Evolutionary conservation across 2,329 filamentous ascomycete genomes (phyloP).

Genomic region (Phialophora macrospora): DNA sequence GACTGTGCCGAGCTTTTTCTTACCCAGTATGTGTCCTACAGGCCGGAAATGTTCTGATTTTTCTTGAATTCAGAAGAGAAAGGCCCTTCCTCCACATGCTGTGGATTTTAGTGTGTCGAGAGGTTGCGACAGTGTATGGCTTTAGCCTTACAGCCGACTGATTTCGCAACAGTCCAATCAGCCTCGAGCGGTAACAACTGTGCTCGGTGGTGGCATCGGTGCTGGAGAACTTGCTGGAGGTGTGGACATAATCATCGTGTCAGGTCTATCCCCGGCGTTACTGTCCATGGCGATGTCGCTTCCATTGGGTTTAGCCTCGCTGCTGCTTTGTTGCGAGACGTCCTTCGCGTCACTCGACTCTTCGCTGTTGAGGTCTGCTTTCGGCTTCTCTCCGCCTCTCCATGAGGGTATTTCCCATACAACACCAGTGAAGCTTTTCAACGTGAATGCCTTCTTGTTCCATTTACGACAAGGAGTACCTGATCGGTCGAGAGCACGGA

Average conservation of each 20-base stretch:
- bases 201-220: conserved; percentile 43
- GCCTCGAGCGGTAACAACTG: conserved; percentile 47
- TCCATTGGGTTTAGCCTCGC: conserved; percentile 62
- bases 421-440: conserved; percentile 93
- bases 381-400: conserved; percentile 63
- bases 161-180: conserved; percentile 18
- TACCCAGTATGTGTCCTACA: neutral
- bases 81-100: neutral
- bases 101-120: neutral
- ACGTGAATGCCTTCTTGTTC: conserved; percentile 77
- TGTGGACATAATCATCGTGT: conserved; percentile 51
- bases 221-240: conserved; percentile 59
- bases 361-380: conserved; percentile 46
- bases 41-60: conserved; percentile 4
- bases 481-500: conserved; percentile 89
- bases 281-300: conserved; percentile 64
- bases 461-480: conserved; percentile 92
- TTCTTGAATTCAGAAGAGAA: conserved; percentile 1
- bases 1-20: neutral
- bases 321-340: conserved; percentile 61
- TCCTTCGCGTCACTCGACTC: conserved; percentile 65
- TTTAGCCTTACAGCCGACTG: neutral
- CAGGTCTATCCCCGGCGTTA: conserved; percentile 55
- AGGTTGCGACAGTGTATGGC: conserved; percentile 7
- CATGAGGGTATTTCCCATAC: conserved; percentile 82